Evolutionary conservation across 1,284 basidiomycete genomes (phyloP), one percentile per base, ranked within the genome.

Genomic region (Sphagnurus paluster): DNA sequence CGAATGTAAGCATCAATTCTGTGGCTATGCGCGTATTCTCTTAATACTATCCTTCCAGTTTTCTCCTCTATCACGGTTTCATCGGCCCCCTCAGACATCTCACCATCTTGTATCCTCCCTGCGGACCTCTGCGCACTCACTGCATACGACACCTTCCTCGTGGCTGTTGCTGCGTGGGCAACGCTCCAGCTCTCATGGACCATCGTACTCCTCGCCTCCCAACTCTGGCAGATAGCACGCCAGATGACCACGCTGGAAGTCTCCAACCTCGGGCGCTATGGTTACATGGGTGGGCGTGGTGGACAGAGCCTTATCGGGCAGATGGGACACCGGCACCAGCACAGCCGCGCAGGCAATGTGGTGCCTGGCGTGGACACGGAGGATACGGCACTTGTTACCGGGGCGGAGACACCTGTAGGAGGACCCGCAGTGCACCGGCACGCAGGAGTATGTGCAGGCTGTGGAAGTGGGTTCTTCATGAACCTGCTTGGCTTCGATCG

Each of bases 181-280:
- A 89, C 87, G 0, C 76, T 99, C 7, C 96, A 99, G 64, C 81
- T 98, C 23, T 81, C 84, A 0, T 99, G 97, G 96, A 98, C 96
- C 0, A 67, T 81, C 33, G 79, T 99, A 44, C 84, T 99, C 36
- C 82, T 96, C 40, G 76, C 76, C 28, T 85, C 85, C 5, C 97
- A 99, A 60, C 73, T 87, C 30, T 97, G 91, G 89, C 96, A 98
- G 68, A 82, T 98, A 43, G 80, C 86, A 7, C 79, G 89, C 14
- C 96, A 99, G 63, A 92, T 99, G 82, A 99, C 96, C 1, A 98
- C 96, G 0, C 79, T 97, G 46, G 96, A 99, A 63, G 91, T 98
- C 4, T 89, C 86, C 48, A 99, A 99, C 62, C 81, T 98, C 2
- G 93, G 95, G 0, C 79, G 96, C 39, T 98, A 88, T 60, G 96